Evolutionary conservation across 2,329 filamentous ascomycete species (phyloP).

Genomic region (Hansfordia pulvinata): DNA sequence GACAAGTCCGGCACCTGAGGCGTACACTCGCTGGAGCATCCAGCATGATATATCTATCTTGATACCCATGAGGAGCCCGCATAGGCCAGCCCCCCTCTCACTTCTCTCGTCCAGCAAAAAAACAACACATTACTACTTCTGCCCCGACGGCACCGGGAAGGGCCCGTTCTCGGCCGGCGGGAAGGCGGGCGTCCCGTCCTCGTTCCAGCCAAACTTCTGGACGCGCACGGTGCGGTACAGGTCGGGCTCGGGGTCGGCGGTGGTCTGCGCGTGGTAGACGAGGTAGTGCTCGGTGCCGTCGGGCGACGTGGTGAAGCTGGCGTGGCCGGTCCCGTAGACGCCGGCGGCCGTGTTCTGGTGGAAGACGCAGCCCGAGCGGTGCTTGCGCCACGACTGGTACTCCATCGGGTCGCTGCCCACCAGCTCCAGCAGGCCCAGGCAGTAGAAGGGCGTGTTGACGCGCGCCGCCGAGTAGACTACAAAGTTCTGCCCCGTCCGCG

Average conservation of each 20-base stretch:
- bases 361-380: slow-evolving; percentile 19
- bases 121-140: slow-evolving; percentile 8
- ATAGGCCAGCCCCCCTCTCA: not conserved
- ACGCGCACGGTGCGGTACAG: slow-evolving; percentile 18
- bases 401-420: slow-evolving; percentile 20
- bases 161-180: slow-evolving; percentile 20
- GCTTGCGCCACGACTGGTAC: slow-evolving; percentile 20
- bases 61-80: no score
- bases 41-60: no score
- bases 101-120: not conserved
- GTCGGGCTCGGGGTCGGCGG: slow-evolving; percentile 15
- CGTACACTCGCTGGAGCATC: no score
- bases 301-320: slow-evolving; percentile 19
- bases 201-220: slow-evolving; percentile 20
- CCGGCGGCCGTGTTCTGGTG: slow-evolving; percentile 18
- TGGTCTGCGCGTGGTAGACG: slow-evolving; percentile 21
- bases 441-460: slow-evolving; percentile 22
- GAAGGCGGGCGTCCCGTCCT: slow-evolving; percentile 18
- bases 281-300: slow-evolving; percentile 19
- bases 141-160: slow-evolving; percentile 16
- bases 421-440: slow-evolving; percentile 19
- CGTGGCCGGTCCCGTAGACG: slow-evolving; percentile 20
- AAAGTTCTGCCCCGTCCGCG: slow-evolving; percentile 20
- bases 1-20: no score
- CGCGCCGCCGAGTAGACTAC: slow-evolving; percentile 22